Evolutionary conservation across 192 early-diverging fungal species (phyloP), one percentile per base, ranked within the genome.

Genomic region (Entomortierella beljakovae): DNA sequence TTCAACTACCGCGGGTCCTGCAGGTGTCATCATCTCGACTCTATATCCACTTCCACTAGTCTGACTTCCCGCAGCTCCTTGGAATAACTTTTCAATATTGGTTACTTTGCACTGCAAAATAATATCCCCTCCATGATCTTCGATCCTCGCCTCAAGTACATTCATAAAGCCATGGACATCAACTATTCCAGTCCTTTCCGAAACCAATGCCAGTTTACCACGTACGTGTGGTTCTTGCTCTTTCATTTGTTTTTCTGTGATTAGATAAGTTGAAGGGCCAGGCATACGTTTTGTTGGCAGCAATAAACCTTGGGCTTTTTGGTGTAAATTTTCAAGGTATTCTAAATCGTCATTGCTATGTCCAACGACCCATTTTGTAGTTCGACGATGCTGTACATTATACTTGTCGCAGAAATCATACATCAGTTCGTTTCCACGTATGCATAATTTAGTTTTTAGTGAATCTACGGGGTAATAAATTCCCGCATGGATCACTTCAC

Each of bases 401-500:
- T 85, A 82, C 34, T 76, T 73, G 26, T 65, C 59, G 60, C 88
- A 88, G 46, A 91, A 84, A 9, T 82, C 81, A 71, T 95, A 95
- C 23, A 97, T 68, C 57, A 92, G 69, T 0, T 81, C 43, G 25
- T 92, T 93, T 26, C 95, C 95, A 3, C 88, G 83, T 26, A 94
- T 92, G 70, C 94, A 95, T 0, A 97, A 80, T 28, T 49, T 56
- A 11, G 94, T 94, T 68, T 94, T 94, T 37, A 95, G 77, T 35
- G 90, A 93, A 62, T 89, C 75, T 16, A 64, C 60, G 1, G 94
- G 93, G 49, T 95, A 97, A 81, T 95, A 94, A 15, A 97, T 81
- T 0, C 95, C 95, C 8, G 92, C 93, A 52, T 97, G 95, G 66
- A 97, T 97, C 16, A 97, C 92, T 70, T 95, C 92, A 61, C 91